Evolutionary conservation across 306 rosid species (phyloP).

Genomic region (Oxytropis ochrocephala): DNA sequence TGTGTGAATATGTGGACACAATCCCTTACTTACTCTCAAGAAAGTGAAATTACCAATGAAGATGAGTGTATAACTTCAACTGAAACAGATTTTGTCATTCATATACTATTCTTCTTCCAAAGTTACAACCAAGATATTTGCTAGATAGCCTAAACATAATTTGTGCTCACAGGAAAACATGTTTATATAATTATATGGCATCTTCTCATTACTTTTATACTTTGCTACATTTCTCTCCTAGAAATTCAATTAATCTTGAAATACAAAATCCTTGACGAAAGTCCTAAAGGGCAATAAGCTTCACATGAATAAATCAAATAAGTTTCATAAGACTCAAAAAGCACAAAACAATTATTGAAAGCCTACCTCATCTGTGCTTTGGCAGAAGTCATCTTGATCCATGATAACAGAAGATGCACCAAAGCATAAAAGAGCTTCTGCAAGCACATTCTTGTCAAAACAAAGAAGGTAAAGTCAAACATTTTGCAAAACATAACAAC

Average conservation of each 20-base stretch:
- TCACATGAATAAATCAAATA: background rate
- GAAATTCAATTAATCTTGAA: background rate
- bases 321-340: background rate
- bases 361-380: slow-evolving; percentile 46
- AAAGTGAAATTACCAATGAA: too few species aligned
- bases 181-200: background rate
- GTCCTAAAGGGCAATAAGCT: background rate
- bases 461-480: slow-evolving; percentile 25
- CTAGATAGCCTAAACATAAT: background rate
- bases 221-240: background rate
- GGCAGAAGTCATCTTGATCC: slow-evolving; percentile 39
- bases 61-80: too few species aligned
- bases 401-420: slow-evolving; percentile 74
- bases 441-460: slow-evolving; percentile 58
- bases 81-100: too few species aligned
- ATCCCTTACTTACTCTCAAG: too few species aligned
- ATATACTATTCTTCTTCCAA: too few species aligned
- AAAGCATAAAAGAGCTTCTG: slow-evolving; percentile 83
- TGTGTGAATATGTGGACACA: too few species aligned
- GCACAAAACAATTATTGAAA: background rate
- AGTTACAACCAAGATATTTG: too few species aligned
- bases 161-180: background rate
- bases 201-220: background rate
- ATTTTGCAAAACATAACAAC: background rate
- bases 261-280: background rate